Conservation (phyloP, 2,329 filamentous ascomycete genomes). For the Dactylellina drechsleri region DNA sequence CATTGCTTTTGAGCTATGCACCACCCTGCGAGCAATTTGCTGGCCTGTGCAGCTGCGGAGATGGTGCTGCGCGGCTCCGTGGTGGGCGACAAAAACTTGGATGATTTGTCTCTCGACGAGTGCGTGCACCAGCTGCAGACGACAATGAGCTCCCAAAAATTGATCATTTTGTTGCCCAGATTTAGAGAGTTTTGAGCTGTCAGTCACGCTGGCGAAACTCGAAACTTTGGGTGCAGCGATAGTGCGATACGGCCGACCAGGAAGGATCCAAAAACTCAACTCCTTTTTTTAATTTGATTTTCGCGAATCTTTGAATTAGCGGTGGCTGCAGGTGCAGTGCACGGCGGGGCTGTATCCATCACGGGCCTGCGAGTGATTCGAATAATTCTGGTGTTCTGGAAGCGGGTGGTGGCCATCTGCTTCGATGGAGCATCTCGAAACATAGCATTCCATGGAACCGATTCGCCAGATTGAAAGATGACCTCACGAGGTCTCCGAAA, state of each 20-base stretch:
- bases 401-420: conserved; percentile 13
- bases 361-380: background rate
- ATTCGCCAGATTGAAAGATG: background rate
- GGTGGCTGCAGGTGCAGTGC: conserved; percentile 16
- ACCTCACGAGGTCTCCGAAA: background rate
- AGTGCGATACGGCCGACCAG: conserved; percentile 1
- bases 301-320: conserved; percentile 24
- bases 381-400: conserved; percentile 30
- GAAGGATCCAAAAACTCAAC: conserved; percentile 21
- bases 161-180: conserved; percentile 15
- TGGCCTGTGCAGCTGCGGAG: conserved; percentile 6
- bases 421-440: too few relatives aligned
- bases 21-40: conserved; percentile 1
- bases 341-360: conserved; percentile 6
- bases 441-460: background rate
- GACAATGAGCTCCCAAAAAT: conserved; percentile 2
- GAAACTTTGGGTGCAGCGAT: conserved; percentile 34
- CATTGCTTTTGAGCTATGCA: conserved; percentile 10
- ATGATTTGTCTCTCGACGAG: conserved; percentile 11
- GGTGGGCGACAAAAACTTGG: conserved; percentile 6
- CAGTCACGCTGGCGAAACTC: conserved; percentile 26
- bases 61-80: conserved; percentile 25
- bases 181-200: conserved; percentile 31
- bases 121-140: conserved; percentile 21
- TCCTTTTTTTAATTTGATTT: conserved; percentile 11